phyloP scores from a whole-genome alignment of 2,329 filamentous ascomycete species.

The Colletotrichum tofieldiae region DNA sequence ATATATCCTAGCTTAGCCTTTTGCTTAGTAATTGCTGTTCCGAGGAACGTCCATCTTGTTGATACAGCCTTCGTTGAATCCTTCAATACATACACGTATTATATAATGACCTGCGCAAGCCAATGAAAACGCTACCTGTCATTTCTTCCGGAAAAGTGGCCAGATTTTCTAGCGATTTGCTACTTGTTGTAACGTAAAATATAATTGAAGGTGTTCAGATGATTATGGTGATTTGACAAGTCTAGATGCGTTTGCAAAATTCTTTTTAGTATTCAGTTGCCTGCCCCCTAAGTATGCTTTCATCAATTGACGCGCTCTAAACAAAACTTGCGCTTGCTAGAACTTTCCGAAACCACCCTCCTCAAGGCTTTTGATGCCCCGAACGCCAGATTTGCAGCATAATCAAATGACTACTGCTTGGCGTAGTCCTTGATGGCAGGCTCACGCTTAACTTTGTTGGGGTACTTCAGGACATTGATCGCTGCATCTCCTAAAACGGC shows the following conservation, averaged over 20 bases:
- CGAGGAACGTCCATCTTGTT: not conserved
- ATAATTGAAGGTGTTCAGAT: not conserved
- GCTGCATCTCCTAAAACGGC: conserved; percentile 5
- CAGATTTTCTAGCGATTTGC: not conserved
- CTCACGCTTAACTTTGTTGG: conserved; percentile 20
- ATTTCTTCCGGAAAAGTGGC: not conserved
- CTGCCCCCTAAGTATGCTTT: not conserved
- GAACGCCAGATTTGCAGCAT: not conserved
- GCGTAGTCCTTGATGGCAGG: conserved; percentile 27
- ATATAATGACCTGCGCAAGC: too few species aligned
- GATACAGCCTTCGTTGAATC: not conserved
- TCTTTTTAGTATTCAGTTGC: too few species aligned
- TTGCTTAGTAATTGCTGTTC: not conserved
- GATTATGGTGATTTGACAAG: too few species aligned
- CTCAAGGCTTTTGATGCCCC: not conserved
- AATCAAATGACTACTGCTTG: not conserved
- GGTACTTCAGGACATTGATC: conserved; percentile 13
- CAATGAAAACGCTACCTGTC: too few species aligned
- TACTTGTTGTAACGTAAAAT: not conserved
- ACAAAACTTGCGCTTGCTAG: not conserved
- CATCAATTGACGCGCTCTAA: not conserved
- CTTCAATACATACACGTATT: too few species aligned
- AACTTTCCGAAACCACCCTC: not conserved
- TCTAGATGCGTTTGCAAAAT: too few species aligned
- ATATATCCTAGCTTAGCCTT: not conserved